phyloP scores from a whole-genome alignment of 768 basidiomycete species.

The Serendipita vermifera region DNA sequence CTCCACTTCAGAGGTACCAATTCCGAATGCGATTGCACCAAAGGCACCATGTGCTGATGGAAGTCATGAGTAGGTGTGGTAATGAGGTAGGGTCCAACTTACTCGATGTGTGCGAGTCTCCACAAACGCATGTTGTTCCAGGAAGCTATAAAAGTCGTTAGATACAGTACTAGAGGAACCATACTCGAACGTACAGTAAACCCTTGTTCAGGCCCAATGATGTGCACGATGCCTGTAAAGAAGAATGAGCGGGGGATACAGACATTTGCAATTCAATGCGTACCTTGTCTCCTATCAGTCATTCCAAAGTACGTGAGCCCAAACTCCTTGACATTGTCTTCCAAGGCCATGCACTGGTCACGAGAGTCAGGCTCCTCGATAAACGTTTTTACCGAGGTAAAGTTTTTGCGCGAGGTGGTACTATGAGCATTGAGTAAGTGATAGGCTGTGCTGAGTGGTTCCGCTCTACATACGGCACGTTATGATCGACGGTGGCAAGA shows the following conservation, averaged over 20 bases:
- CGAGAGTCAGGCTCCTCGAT: slow-evolving; percentile 77
- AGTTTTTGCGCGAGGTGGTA: slow-evolving; percentile 61
- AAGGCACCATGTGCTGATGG: slow-evolving; percentile 75
- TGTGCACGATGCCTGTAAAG: slow-evolving; percentile 61
- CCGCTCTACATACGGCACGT: slow-evolving; percentile 52
- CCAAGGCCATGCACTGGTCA: slow-evolving; percentile 68
- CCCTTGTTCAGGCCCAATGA: slow-evolving; percentile 89
- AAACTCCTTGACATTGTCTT: slow-evolving; percentile 84
- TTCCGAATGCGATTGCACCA: slow-evolving; percentile 84
- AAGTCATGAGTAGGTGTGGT: neutral
- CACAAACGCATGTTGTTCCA: slow-evolving; percentile 75
- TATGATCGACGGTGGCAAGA: slow-evolving; percentile 79
- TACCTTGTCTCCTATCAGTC: slow-evolving; percentile 78
- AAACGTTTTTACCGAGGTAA: slow-evolving; percentile 55
- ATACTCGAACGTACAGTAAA: slow-evolving; percentile 47
- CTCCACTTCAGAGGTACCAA: slow-evolving; percentile 89
- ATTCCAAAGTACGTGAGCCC: slow-evolving; percentile 87
- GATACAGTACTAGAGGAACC: neutral
- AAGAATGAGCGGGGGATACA: neutral
- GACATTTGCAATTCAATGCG: slow-evolving; percentile 11
- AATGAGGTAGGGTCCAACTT: slow-evolving; percentile 21
- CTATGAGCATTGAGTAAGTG: slow-evolving; percentile 25
- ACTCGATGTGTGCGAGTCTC: slow-evolving; percentile 91
- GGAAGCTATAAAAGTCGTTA: slow-evolving; percentile 36
- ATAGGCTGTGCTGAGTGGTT: neutral